Percentiles rank a stretch among this genome's conserved stretches.
These are phyloP conservation scores for Eutrema yunnanense DNA, from an alignment of 345 rosid genomes.

Conservation along the genomic window DNA sequence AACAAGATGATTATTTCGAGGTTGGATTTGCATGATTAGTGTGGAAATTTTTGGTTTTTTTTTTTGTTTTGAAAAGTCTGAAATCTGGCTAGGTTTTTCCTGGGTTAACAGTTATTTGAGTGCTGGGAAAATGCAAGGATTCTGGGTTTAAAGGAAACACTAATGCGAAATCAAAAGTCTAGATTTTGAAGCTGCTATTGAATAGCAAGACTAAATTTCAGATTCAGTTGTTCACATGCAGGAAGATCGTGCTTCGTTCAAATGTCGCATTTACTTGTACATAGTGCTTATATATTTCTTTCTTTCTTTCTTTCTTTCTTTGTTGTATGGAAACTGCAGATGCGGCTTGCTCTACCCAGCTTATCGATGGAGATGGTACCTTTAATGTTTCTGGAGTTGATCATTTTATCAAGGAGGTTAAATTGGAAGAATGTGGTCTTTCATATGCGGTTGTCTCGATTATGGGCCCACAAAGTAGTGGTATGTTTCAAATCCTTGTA, in stretches of 20 bases:
- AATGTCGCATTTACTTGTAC: not conserved
- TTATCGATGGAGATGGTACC: slow-evolving; percentile 85
- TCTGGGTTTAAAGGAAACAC: slow-evolving; percentile 22
- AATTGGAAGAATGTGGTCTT: slow-evolving; percentile 75
- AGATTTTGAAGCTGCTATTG: not conserved
- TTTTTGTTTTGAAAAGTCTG: not conserved
- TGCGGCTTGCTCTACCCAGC: slow-evolving; percentile 76
- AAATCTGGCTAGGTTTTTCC: not conserved
- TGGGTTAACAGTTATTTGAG: slow-evolving; percentile 14
- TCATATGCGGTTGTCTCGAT: slow-evolving; percentile 94
- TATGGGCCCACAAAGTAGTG: slow-evolving; percentile 99
- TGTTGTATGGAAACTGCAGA: slow-evolving; percentile 34
- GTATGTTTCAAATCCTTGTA: slow-evolving; percentile 38
- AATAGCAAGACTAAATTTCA: not conserved
- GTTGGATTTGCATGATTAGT: not conserved
- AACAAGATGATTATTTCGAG: not conserved
- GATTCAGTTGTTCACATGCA: not conserved
- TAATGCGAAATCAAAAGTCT: not conserved
- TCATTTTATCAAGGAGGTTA: slow-evolving; percentile 65
- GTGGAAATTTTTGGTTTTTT: not conserved
- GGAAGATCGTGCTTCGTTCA: not conserved
- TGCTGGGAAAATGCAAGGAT: slow-evolving; percentile 17
- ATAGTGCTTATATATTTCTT: not conserved
- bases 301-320: not conserved
- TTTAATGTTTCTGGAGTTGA: slow-evolving; percentile 71